Evolutionary conservation across 2,329 filamentous ascomycete genomes (phyloP), one percentile per base, ranked within the genome.

Genomic region (Colletotrichum sp.): DNA sequence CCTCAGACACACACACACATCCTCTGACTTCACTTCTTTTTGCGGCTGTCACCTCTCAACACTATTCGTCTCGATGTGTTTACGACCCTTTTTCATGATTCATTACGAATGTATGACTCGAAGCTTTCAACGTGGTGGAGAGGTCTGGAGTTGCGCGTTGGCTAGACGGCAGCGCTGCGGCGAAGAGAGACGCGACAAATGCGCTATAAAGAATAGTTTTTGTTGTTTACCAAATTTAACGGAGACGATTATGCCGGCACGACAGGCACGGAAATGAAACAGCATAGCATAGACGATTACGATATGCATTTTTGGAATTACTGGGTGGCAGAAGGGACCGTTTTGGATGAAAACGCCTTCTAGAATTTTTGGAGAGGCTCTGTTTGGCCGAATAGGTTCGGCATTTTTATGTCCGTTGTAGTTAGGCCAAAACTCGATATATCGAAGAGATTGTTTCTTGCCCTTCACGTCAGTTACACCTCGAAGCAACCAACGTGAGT

Each of bases 71-170:
- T 71, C 75, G 72, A 78, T 78, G 66, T 78, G 68, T 76, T 52
- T 77, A 78, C 75, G 75, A 71, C 76, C 77, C 52, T 77, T 76
- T 76, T 77, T 78, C 66, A 77, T 62, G 75, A 77, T 75, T 77
- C 73, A 65, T 77, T 78, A 78, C 72, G 77, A 78, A 75, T 77
- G 77, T 78, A 78, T 75, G 77, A 78, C 74, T 76, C 55, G 66
- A 75, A 76, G 58, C 70, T 74, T 66, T 16, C 27, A 61, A 32
- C 18, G 30, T 58, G 71, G 43, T 70, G 65, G 71, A 66, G 32
- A 22, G 66, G 74, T 75, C 74, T 76, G 71, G 66, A 69, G 70
- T 69, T 60, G 74, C 70, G 74, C 70, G 74, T 32, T 36, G 64
- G 56, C 65, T 61, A 39, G 70, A 74, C 61, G 58, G 70, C 58